Base-by-base conservation (phyloP, 108 stramenopile genomes). In the Cyclostephanos invisitatus region DNA sequence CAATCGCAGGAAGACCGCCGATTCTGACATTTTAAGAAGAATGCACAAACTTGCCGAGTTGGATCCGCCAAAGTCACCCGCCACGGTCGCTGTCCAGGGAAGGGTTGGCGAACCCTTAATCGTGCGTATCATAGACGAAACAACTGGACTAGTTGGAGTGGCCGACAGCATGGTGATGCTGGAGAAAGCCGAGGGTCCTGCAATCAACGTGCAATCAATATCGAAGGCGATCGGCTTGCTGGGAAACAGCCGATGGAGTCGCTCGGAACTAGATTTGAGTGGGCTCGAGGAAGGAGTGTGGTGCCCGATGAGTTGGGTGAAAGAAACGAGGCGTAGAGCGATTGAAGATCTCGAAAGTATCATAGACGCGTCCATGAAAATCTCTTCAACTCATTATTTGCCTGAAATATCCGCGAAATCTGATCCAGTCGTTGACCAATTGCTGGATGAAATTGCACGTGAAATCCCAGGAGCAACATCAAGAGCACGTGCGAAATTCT, bases 151-250 rank as follows among this genome's bases (percentile, higher is more conserved):
- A 53, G 44, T 80, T 14, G 88, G 83, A 11, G 49, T 53, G 8
- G 77, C 83, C 0, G 51, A 44, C 18, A 72, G 71, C 35, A n/a
- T 2, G 14, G 63, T 63, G 9, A 60, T 83, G 55, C 54, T 90
- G 7, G 71, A 72, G 49, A 49, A 47, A 15, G 85, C 87, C 2
- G 66, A 76, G 8, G 68, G 61, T 18, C 36, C 47, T 40, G 85
- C 78, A 14, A 51, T 91, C 56, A 70, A 62, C 35, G 21, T 8
- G 2, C 57, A 83, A 73, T 64, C 71, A 6, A 63, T 92, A 10
- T 25, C 51, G 29, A 89, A 88, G 62, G 91, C 91, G 10, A 72
- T 92, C 53, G 91, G 91, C 12, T 84, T 77, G 1, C 69, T 92
- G 6, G 91, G 89, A 1, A 84, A 87, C 42, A 88, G 82, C 58